These are phyloP conservation scores for Colletotrichum sp. DNA, from an alignment of 2,329 filamentous ascomycete genomes.

Conservation along the genomic window DNA sequence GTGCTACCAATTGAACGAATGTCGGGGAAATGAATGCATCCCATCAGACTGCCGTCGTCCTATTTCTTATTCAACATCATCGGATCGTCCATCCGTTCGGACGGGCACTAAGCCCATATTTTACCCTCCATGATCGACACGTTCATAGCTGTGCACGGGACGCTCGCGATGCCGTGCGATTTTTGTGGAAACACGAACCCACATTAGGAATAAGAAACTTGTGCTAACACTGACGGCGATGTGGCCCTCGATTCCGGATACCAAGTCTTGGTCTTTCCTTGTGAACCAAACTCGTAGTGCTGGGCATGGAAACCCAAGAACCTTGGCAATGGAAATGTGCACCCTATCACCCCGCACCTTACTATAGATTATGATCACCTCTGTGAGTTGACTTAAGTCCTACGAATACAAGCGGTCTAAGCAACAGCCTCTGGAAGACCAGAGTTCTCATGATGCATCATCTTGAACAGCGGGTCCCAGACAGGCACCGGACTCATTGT, in stretches of 20 bases:
- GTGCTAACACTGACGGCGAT: neutral
- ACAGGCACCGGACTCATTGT: constrained; percentile 49
- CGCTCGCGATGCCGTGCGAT: neutral
- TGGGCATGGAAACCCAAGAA: neutral
- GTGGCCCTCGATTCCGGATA: neutral
- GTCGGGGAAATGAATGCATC: neutral
- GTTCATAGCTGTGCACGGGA: neutral
- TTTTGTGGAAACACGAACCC: neutral
- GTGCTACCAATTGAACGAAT: neutral
- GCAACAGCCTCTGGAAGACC: constrained; percentile 41
- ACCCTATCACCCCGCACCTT: too few relatives aligned
- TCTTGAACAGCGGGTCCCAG: constrained; percentile 53
- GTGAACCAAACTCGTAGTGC: rapidly evolving
- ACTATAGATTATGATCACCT: too few relatives aligned
- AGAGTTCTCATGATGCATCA: constrained; percentile 47
- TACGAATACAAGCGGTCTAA: constrained; percentile 6
- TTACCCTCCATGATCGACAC: neutral
- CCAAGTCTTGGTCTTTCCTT: neutral
- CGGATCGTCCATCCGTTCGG: neutral
- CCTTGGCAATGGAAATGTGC: neutral
- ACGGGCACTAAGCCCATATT: neutral
- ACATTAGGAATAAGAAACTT: neutral
- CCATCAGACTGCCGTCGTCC: neutral
- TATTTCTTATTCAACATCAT: neutral
- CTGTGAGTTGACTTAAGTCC: too few relatives aligned